A percentile compares a stretch with the other conserved stretches of the same genome.
phyloP scores from a whole-genome alignment of 495 filamentous ascomycete species.

The Monascus purpureus region DNA sequence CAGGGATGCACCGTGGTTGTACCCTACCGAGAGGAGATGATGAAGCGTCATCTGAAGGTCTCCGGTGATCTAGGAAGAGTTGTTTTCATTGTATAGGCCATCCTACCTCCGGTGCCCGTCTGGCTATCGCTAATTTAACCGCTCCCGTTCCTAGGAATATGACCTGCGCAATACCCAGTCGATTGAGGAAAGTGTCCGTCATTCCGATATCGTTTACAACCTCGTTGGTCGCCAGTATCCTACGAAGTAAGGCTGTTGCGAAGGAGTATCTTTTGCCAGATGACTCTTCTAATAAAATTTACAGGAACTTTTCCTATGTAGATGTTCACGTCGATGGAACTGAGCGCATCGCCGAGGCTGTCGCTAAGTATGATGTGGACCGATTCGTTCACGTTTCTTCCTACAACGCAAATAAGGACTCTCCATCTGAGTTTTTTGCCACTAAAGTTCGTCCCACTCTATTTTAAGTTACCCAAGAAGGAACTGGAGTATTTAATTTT shows the following conservation, averaged over 20 bases:
- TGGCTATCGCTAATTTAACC: neutral
- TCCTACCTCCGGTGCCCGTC: neutral
- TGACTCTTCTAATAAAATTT: slow-evolving; percentile 12
- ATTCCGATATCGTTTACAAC: slow-evolving; percentile 96
- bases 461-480: no score
- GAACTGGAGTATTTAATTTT: no score
- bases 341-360: slow-evolving; percentile 90
- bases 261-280: neutral
- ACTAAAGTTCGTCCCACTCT: slow-evolving; percentile 53
- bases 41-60: slow-evolving; percentile 90
- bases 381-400: slow-evolving; percentile 95
- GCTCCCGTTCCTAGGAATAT: slow-evolving; percentile 52
- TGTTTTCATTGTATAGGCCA: slow-evolving; percentile 53
- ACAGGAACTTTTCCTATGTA: slow-evolving; percentile 80
- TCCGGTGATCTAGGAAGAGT: slow-evolving; percentile 85
- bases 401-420: slow-evolving; percentile 73
- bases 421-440: slow-evolving; percentile 70
- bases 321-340: slow-evolving; percentile 91
- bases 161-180: slow-evolving; percentile 91
- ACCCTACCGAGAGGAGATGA: slow-evolving; percentile 94
- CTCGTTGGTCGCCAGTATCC: slow-evolving; percentile 85
- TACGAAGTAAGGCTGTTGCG: slow-evolving; percentile 59
- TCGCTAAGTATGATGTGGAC: slow-evolving; percentile 96
- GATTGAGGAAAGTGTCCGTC: slow-evolving; percentile 89
- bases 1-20: slow-evolving; percentile 87